Conservation (phyloP, 257 asterid species). For the Gardenia jasminoides region DNA sequence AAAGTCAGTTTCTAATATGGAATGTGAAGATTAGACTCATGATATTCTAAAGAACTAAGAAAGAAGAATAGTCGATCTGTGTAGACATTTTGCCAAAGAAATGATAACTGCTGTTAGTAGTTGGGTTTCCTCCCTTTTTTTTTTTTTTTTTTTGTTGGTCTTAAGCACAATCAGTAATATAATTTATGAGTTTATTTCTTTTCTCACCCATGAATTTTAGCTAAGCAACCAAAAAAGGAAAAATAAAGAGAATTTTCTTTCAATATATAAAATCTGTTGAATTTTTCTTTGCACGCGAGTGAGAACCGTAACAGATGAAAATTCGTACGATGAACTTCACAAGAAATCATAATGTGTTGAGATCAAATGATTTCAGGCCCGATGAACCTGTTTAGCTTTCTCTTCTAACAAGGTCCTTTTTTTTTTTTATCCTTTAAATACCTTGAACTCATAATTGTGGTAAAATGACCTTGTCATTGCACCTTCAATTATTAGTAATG, state of each 20-base stretch:
- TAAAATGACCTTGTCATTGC: conserved; percentile 14
- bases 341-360: neutral
- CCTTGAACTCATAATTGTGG: conserved; percentile 9
- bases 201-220: neutral
- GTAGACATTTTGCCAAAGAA: neutral
- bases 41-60: neutral
- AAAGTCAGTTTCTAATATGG: neutral
- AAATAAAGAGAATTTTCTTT: neutral
- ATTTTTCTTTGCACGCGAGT: neutral
- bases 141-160: too few relatives aligned
- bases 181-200: neutral
- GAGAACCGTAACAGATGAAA: neutral
- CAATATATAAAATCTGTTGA: neutral
- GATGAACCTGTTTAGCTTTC: neutral
- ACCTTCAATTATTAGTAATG: conserved; percentile 5
- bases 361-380: neutral
- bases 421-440: neutral
- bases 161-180: too few relatives aligned
- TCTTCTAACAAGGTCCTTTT: neutral
- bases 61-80: too few relatives aligned
- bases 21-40: neutral
- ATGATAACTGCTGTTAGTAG: too few relatives aligned
- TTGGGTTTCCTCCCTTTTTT: too few relatives aligned
- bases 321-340: neutral
- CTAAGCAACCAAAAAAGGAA: neutral